Conservation (phyloP, 1,284 basidiomycete genomes). For the Microbotryum lychnidis-dioicae region DNA sequence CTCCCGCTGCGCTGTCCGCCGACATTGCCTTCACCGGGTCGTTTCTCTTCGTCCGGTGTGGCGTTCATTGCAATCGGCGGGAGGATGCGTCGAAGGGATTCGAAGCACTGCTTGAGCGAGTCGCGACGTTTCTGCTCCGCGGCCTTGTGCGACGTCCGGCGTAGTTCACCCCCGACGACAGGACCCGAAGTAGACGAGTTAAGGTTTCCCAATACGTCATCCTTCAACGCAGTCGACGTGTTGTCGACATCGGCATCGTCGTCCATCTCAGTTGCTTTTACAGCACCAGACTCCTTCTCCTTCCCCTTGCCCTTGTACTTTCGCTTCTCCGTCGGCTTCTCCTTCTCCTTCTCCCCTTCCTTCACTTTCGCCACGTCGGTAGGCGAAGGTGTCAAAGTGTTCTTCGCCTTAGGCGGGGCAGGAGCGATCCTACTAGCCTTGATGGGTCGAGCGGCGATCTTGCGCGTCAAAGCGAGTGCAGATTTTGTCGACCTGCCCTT, state of each 20-base stretch:
- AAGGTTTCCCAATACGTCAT: background rate
- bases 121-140: conserved; percentile 96
- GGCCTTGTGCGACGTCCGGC: conserved; percentile 89
- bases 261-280: background rate
- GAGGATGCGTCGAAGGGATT: conserved; percentile 78
- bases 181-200: background rate
- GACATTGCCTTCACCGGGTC: conserved; percentile 36
- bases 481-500: conserved; percentile 1
- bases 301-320: conserved; percentile 3
- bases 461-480: background rate
- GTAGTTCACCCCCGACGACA: conserved; percentile 42
- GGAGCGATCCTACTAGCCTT: too few relatives aligned
- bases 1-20: conserved; percentile 33
- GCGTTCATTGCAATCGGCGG: conserved; percentile 57
- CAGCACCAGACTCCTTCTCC: conserved; percentile 7
- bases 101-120: conserved; percentile 89
- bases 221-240: conserved; percentile 12
- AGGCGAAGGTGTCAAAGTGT: too few relatives aligned
- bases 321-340: too few relatives aligned
- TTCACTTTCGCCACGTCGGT: too few relatives aligned
- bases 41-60: conserved; percentile 27
- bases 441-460: background rate
- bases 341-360: too few relatives aligned
- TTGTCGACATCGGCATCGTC: conserved; percentile 3
- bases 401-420: too few relatives aligned